Conservation (phyloP, 78 protist genomes). For the Acrasis kona region DNA sequence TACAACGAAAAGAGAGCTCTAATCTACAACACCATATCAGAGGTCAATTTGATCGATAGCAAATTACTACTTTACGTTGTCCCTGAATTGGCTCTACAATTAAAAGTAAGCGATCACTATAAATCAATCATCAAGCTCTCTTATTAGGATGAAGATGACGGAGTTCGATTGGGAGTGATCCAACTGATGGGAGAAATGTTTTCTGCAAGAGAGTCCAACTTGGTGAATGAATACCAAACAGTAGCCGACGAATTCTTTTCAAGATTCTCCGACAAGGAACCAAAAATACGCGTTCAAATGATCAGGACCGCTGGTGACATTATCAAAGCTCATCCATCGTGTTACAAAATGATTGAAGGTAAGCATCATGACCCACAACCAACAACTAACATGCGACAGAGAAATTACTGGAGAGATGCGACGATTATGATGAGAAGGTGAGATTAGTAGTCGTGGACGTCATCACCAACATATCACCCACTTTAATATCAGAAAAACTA, state of each 20-base stretch:
- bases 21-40: not conserved
- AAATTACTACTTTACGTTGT: not conserved
- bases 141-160: not conserved
- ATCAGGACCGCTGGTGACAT: not conserved
- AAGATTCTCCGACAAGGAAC: not conserved
- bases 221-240: not conserved
- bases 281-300: not conserved
- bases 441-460: not conserved
- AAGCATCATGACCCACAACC: too few relatives aligned
- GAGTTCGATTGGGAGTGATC: not conserved
- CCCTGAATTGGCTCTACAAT: not conserved
- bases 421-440: not conserved
- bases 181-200: not conserved
- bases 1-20: not conserved
- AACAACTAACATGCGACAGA: not conserved
- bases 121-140: too few relatives aligned
- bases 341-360: too few relatives aligned
- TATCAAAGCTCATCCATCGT: not conserved
- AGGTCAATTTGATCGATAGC: not conserved
- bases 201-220: not conserved
- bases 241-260: not conserved
- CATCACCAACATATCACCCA: not conserved
- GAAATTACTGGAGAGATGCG: not conserved
- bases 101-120: too few relatives aligned
- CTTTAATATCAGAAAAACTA: not conserved